Percentiles rank a stretch among this genome's conserved stretches.
Evolutionary conservation across 148 eudicot species (phyloP).

Genomic region (Silene latifolia): DNA sequence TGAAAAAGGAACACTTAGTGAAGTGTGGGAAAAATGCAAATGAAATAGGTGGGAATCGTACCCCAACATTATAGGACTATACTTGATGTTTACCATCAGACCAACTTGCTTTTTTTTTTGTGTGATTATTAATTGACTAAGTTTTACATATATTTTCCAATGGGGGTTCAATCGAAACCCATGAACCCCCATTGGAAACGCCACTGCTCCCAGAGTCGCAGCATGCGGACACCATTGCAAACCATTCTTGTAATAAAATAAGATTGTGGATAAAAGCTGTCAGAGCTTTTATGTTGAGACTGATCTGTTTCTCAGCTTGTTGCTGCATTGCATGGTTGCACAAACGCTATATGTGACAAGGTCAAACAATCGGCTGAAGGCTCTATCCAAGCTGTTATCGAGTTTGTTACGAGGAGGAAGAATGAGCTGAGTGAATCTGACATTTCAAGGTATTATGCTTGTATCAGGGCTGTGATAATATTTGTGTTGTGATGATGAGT

Average conservation of each 20-base stretch:
- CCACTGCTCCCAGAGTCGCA: no score
- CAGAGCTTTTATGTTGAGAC: not conserved
- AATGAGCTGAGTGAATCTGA: constrained; percentile 80
- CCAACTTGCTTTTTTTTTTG: no score
- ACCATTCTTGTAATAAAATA: not conserved
- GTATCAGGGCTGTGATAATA: not conserved
- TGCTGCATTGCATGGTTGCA: constrained; percentile 71
- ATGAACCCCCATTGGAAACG: no score
- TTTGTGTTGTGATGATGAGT: not conserved
- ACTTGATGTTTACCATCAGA: no score
- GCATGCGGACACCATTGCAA: not conserved
- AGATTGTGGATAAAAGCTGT: not conserved
- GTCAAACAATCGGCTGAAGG: constrained; percentile 94
- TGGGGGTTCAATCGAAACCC: no score
- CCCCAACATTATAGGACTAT: no score
- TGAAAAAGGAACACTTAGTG: no score
- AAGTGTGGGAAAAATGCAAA: no score
- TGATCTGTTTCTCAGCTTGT: constrained; percentile 61
- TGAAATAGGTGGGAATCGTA: no score
- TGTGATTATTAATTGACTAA: no score
- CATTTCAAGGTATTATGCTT: constrained; percentile 63
- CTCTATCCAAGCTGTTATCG: constrained; percentile 79
- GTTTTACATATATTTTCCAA: no score
- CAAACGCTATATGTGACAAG: constrained; percentile 84
- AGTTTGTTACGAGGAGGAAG: constrained; percentile 74